Evolutionary conservation across 495 filamentous ascomycete genomes (phyloP).

Genomic region (Penicillium lagena): DNA sequence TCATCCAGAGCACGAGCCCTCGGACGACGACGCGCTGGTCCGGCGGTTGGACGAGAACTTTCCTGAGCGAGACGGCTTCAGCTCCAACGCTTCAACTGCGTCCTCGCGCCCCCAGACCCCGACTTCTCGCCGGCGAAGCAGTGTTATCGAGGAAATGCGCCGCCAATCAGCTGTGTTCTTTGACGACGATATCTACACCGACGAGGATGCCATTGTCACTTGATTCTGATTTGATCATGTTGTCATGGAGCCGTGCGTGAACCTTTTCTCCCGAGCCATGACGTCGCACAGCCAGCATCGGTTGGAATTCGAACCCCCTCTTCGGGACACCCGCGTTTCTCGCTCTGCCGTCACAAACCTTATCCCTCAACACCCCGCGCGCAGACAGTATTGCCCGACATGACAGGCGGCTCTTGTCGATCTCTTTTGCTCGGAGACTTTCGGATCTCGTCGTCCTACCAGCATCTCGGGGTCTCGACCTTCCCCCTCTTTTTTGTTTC

Average conservation of each 20-base stretch:
- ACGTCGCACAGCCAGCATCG: background rate
- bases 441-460: background rate
- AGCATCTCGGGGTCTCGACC: background rate
- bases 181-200: slow-evolving; percentile 44
- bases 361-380: background rate
- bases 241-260: background rate
- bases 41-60: slow-evolving; percentile 25
- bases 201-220: slow-evolving; percentile 19
- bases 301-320: background rate
- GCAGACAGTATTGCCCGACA: slow-evolving; percentile 2
- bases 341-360: slow-evolving; percentile 7
- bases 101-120: slow-evolving; percentile 21
- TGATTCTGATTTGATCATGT: slow-evolving; percentile 9
- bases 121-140: slow-evolving; percentile 28
- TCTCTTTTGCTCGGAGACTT: slow-evolving; percentile 4
- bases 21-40: slow-evolving; percentile 11
- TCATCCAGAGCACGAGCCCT: slow-evolving; percentile 9
- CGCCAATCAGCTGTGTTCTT: slow-evolving; percentile 59
- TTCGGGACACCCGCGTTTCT: slow-evolving; percentile 14
- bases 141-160: slow-evolving; percentile 50
- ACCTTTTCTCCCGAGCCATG: slow-evolving; percentile 7
- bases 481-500: slow-evolving; percentile 2
- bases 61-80: slow-evolving; percentile 20
- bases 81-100: slow-evolving; percentile 15
- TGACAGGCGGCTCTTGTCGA: slow-evolving; percentile 20